A percentile compares a stretch with the other conserved stretches of the same genome.
Evolutionary conservation across 129 eudicot genomes (phyloP).

Genomic region (Helianthus annuus): HanXRQr2.0-SUNRISE NC_035437.2:156274878-156275377

Average conservation of each 20-base stretch:
- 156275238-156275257: constrained; percentile 20
- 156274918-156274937: constrained; percentile 50
- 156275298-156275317: constrained; percentile 53
- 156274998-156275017: constrained; percentile 33
- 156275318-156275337: constrained; percentile 53
- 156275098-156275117: constrained; percentile 46
- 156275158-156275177: constrained; percentile 46
- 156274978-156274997: constrained; percentile 46
- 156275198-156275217: constrained; percentile 27
- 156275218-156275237: constrained; percentile 27
- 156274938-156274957: constrained; percentile 36
- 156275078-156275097: constrained; percentile 23
- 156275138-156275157: constrained; percentile 43
- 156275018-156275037: constrained; percentile 57
- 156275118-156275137: constrained; percentile 35
- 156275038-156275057: constrained; percentile 39
- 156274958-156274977: constrained; percentile 46
- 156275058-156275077: constrained; percentile 16
- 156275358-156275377: constrained; percentile 29
- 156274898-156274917: constrained; percentile 42
- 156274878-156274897: constrained; percentile 38
- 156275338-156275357: constrained; percentile 59
- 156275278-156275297: constrained; percentile 49
- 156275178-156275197: constrained; percentile 50
- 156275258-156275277: constrained; percentile 37